Percentiles rank a stretch among this genome's conserved stretches.
Evolutionary conservation across 148 eudicot species (phyloP).

Genomic region (Dysphania ambrosioides): DNA sequence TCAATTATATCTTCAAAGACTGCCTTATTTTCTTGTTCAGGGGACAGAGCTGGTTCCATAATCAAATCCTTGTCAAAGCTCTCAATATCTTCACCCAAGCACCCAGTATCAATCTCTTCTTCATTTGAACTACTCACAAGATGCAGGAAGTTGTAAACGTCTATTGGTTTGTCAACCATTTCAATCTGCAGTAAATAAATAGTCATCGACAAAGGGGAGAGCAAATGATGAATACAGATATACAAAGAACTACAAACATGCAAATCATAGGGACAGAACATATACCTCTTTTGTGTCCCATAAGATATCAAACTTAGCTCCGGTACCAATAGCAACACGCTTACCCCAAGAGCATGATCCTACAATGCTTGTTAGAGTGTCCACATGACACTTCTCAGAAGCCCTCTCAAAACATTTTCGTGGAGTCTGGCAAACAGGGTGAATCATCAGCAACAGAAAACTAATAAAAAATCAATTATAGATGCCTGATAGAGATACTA

Average conservation of each 20-base stretch:
- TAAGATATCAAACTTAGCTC: slow-evolving; percentile 72
- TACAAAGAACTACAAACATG: neutral
- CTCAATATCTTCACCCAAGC: slow-evolving; percentile 77
- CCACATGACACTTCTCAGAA: slow-evolving; percentile 87
- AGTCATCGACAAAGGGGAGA: slow-evolving; percentile 14
- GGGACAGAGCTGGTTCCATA: slow-evolving; percentile 56
- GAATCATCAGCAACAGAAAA: neutral
- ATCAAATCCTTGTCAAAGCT: slow-evolving; percentile 46
- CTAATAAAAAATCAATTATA: neutral
- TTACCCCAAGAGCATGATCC: slow-evolving; percentile 99
- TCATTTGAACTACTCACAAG: slow-evolving; percentile 47
- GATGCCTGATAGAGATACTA: neutral
- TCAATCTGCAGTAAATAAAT: slow-evolving; percentile 38
- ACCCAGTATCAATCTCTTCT: slow-evolving; percentile 42
- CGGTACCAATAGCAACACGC: slow-evolving; percentile 93
- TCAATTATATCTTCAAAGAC: slow-evolving; percentile 65
- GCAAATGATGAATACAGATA: neutral
- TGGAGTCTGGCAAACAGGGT: slow-evolving; percentile 52
- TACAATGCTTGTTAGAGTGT: slow-evolving; percentile 77
- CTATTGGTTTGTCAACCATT: slow-evolving; percentile 39
- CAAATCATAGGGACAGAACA: neutral
- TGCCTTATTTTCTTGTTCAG: slow-evolving; percentile 55
- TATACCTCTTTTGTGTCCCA: slow-evolving; percentile 79
- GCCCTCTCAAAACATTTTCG: slow-evolving; percentile 90
- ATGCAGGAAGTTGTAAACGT: slow-evolving; percentile 72